These are phyloP conservation scores for Penicillium lagena DNA, from an alignment of 495 filamentous ascomycete species.

Conservation along the genomic window DNA sequence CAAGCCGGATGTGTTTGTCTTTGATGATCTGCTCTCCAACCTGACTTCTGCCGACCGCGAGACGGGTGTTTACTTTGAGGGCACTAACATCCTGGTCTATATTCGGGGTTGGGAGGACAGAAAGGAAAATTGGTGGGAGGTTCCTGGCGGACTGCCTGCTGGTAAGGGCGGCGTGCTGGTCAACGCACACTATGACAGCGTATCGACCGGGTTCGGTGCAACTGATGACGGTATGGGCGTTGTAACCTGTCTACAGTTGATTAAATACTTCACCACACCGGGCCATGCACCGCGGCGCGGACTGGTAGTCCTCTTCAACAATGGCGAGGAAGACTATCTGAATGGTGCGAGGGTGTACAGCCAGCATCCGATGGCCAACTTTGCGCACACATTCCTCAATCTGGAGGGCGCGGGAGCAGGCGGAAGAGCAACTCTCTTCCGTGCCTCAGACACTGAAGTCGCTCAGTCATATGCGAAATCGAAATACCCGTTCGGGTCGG, in stretches of 20 bases:
- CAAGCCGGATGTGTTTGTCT: conserved; percentile 51
- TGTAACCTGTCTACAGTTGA: conserved; percentile 76
- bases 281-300: conserved; percentile 73
- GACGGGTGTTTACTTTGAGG: conserved; percentile 71
- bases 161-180: conserved; percentile 76
- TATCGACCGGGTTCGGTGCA: conserved; percentile 83
- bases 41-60: conserved; percentile 47
- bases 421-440: conserved; percentile 79
- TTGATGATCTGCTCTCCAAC: conserved; percentile 78
- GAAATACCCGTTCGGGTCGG: conserved; percentile 74
- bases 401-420: conserved; percentile 94
- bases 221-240: conserved; percentile 93
- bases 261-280: conserved; percentile 76
- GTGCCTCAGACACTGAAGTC: conserved; percentile 81
- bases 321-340: conserved; percentile 91
- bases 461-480: conserved; percentile 67
- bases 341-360: conserved; percentile 86
- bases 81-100: conserved; percentile 88
- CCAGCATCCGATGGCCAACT: conserved; percentile 68
- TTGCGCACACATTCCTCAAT: conserved; percentile 83
- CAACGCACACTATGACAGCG: conserved; percentile 94
- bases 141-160: conserved; percentile 35
- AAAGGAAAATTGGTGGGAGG: conserved; percentile 57
- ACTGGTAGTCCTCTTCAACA: conserved; percentile 83
- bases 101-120: conserved; percentile 75